Conservation (phyloP, 306 rosid species). For the Dryas alaskensis region DNA sequence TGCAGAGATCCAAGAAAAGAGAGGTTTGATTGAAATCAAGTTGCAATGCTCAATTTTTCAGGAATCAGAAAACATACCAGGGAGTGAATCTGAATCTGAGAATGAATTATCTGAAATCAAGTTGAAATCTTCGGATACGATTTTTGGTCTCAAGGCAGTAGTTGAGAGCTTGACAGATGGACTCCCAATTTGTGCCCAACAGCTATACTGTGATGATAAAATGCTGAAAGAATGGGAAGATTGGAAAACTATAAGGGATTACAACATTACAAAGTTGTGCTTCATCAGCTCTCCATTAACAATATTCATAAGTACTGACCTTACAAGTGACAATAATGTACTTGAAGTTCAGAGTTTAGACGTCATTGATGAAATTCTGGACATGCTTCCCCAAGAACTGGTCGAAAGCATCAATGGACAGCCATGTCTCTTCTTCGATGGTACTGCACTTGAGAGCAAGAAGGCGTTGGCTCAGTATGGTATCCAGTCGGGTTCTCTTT, state of each 20-base stretch:
- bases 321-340: too few relatives aligned
- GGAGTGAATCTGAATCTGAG: background rate
- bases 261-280: too few relatives aligned
- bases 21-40: background rate
- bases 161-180: background rate
- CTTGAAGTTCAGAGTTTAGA: too few relatives aligned
- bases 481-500: background rate
- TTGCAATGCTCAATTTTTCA: background rate
- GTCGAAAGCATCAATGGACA: background rate
- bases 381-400: background rate
- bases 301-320: too few relatives aligned
- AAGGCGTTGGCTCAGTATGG: background rate
- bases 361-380: background rate
- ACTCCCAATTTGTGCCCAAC: background rate
- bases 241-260: background rate
- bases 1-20: background rate
- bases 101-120: background rate
- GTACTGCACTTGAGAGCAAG: background rate
- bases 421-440: background rate
- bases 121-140: background rate
- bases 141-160: background rate
- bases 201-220: background rate
- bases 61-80: background rate
- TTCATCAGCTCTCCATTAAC: too few relatives aligned
- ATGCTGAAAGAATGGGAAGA: background rate